Conservation (phyloP, 352 stramenopile species). For the Thalassiosira delicatula region DNA sequence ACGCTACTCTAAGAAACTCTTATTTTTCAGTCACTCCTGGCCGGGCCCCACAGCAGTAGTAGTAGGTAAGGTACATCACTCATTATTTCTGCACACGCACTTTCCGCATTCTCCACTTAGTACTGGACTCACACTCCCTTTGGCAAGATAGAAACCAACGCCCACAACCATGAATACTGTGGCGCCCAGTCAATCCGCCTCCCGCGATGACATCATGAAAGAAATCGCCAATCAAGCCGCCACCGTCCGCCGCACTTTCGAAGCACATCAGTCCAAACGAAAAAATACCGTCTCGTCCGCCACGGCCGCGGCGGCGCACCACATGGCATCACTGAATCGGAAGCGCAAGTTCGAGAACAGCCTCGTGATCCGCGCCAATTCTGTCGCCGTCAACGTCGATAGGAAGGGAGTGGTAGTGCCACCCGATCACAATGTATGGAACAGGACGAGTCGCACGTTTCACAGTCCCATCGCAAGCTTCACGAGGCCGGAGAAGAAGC, state of each 20-base stretch:
- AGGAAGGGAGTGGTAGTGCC: neutral
- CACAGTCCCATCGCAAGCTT: conserved; percentile 35
- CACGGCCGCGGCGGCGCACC: conserved; percentile 34
- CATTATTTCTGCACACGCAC: too few relatives aligned
- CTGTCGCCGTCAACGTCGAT: neutral
- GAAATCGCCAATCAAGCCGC: conserved; percentile 47
- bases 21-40: too few relatives aligned
- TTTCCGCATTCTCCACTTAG: too few relatives aligned
- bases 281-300: conserved; percentile 15
- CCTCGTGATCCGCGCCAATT: neutral
- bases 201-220: conserved; percentile 42
- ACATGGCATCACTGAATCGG: conserved; percentile 43
- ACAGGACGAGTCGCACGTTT: conserved; percentile 5
- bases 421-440: too few relatives aligned
- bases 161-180: too few relatives aligned
- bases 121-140: too few relatives aligned
- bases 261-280: conserved; percentile 7
- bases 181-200: too few relatives aligned
- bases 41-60: too few relatives aligned
- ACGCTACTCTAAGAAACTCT: too few relatives aligned
- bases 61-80: too few relatives aligned
- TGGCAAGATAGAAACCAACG: too few relatives aligned
- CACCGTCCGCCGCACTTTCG: conserved; percentile 39
- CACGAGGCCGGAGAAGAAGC: neutral
- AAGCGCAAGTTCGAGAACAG: conserved; percentile 27